Base-by-base conservation (phyloP, 345 rosid genomes). In the Sisymbrium altissimum region DNA sequence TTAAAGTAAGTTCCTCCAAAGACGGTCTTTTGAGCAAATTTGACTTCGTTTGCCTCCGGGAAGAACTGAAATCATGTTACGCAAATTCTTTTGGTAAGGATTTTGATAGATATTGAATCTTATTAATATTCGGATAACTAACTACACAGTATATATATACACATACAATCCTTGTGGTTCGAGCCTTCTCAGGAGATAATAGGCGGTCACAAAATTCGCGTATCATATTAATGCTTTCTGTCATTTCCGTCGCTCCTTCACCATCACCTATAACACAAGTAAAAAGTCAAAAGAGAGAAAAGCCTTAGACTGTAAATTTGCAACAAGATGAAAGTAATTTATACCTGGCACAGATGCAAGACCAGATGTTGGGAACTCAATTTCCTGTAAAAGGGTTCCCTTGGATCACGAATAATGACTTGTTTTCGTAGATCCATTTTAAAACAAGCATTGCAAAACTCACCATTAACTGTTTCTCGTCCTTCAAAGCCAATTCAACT, bases 191-290 rank as follows among this genome's bases (percentile, higher is more conserved):
- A 3, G 89, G 87, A 63, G 49, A 71, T 43, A 93, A 68, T 4
- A 93, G 66, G 35, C 78, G 84, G 79, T 93, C 91, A 70, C 97
- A 89, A 71, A 89, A 93, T 78, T 91, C 89, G 21, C 92, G 92
- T 41, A 89, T 91, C 72, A 91, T 68, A 84, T 78, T 92, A 82
- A 93, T 93, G 69, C 98, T 93, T 41, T 49, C 97, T 0, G 96
- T 93, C 98, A 91, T 91, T 72, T 93, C 98, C 49, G 70, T 88
- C 55, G 96, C 97, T 67, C 98, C 98, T 88, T 93, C 98, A 68
- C 96, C 97, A 81, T 93, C 98, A 66, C 97, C 96, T 92, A 50
- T 49, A 41, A 19, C 17, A 58, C 75, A 64, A 19, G 49, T 57
- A 27, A 14, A 27, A 45, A 64, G 49, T 9, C 1, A 8, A 46